phyloP scores from a whole-genome alignment of 2,329 filamentous ascomycete species.

The Ophiostoma triangulosporum region DNA sequence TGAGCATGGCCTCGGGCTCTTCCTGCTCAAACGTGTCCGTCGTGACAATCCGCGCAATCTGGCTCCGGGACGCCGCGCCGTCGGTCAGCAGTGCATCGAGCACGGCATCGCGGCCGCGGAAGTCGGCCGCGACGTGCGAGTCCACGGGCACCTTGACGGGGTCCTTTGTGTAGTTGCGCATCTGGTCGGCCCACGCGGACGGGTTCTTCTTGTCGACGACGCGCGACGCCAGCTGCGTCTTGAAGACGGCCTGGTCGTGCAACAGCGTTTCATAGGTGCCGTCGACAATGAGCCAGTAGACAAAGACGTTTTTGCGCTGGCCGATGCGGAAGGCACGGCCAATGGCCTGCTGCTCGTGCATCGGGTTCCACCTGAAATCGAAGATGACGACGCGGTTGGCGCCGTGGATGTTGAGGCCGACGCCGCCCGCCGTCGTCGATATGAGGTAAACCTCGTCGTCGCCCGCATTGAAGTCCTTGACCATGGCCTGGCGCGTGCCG shows the following conservation, averaged over 20 bases:
- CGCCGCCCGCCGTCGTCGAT: conserved; percentile 68
- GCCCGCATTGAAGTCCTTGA: conserved; percentile 55
- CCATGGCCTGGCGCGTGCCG: conserved; percentile 42
- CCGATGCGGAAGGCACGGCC: conserved; percentile 78
- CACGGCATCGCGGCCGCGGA: conserved; percentile 49
- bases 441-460: conserved; percentile 56
- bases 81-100: conserved; percentile 34
- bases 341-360: conserved; percentile 73
- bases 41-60: conserved; percentile 44
- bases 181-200: conserved; percentile 47
- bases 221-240: conserved; percentile 62
- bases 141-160: conserved; percentile 38
- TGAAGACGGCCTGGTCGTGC: conserved; percentile 66
- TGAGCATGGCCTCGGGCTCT: conserved; percentile 45
- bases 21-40: conserved; percentile 64
- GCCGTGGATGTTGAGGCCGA: conserved; percentile 70
- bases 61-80: conserved; percentile 21
- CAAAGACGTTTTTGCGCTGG: conserved; percentile 65
- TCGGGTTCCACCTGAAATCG: conserved; percentile 71
- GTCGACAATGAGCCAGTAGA: conserved; percentile 67
- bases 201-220: conserved; percentile 77
- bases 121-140: conserved; percentile 32
- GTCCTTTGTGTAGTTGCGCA: conserved; percentile 43
- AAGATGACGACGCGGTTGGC: conserved; percentile 81
- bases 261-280: conserved; percentile 69